Evolutionary conservation across 2,329 filamentous ascomycete genomes (phyloP).

Genomic region (Tolypocladium ovalisporum): DNA sequence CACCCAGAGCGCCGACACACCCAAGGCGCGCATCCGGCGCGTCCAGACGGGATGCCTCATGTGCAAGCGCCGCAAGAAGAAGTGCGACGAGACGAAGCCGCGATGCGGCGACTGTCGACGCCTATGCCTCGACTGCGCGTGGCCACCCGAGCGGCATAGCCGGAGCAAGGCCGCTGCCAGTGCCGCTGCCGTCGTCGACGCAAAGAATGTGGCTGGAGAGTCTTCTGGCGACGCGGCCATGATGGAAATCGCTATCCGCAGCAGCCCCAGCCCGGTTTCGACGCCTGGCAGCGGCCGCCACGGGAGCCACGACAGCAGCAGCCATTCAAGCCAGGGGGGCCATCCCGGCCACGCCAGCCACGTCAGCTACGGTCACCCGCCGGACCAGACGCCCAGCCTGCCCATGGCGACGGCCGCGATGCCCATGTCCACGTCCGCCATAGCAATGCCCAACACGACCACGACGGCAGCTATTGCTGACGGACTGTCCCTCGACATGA

Average conservation of each 20-base stretch:
- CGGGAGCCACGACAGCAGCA: slow-evolving; percentile 8
- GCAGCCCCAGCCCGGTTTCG: slow-evolving; percentile 11
- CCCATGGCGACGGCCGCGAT: slow-evolving; percentile 3
- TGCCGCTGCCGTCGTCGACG: slow-evolving; percentile 2
- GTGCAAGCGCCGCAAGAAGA: slow-evolving; percentile 35
- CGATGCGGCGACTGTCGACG: slow-evolving; percentile 27
- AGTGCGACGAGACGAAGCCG: slow-evolving; percentile 34
- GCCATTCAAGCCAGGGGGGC: slow-evolving; percentile 1
- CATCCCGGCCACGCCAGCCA: neutral
- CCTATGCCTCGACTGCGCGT: slow-evolving; percentile 21
- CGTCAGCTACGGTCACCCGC: slow-evolving; percentile 1
- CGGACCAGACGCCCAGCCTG: neutral
- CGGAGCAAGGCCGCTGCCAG: slow-evolving; percentile 7
- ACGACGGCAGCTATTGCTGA: slow-evolving; percentile 2
- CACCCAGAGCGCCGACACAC: slow-evolving; percentile 8
- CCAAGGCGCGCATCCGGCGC: slow-evolving; percentile 21
- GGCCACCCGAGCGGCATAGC: slow-evolving; percentile 14
- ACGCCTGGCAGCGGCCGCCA: slow-evolving; percentile 6
- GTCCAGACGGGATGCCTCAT: slow-evolving; percentile 30
- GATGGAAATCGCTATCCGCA: slow-evolving; percentile 11
- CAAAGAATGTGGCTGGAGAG: neutral
- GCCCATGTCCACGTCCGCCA: neutral
- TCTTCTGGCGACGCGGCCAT: neutral
- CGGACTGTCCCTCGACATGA: slow-evolving; percentile 9
- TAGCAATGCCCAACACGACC: neutral